phyloP scores from a whole-genome alignment of 495 filamentous ascomycete species.

The Penicillium dipodomyicola region DNA sequence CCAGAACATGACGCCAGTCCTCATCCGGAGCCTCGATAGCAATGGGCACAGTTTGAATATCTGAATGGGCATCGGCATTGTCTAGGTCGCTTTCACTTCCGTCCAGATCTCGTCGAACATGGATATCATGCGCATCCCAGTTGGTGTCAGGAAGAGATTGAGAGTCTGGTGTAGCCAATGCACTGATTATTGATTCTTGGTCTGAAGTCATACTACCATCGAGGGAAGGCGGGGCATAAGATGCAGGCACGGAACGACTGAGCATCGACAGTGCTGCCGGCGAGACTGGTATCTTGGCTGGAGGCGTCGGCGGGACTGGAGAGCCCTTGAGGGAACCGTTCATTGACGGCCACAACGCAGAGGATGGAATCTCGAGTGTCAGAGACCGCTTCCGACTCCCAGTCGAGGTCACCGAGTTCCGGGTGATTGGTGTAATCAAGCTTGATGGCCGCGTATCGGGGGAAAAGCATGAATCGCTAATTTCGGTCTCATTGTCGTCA shows the following conservation, averaged over 20 bases:
- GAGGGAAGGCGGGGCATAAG: conserved; percentile 80
- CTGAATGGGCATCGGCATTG: conserved; percentile 7
- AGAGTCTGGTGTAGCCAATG: conserved; percentile 75
- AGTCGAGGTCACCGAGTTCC: conserved; percentile 41
- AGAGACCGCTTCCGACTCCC: conserved; percentile 55
- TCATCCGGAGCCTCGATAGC: conserved; percentile 36
- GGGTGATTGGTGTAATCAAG: conserved; percentile 38
- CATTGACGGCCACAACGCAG: conserved; percentile 56
- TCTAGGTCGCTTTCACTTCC: conserved; percentile 24
- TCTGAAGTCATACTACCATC: conserved; percentile 86
- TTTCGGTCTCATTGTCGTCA: conserved; percentile 37
- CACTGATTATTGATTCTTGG: conserved; percentile 73
- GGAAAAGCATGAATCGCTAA: conserved; percentile 49
- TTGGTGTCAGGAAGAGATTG: conserved; percentile 53
- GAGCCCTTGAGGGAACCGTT: conserved; percentile 56
- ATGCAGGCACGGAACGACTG: conserved; percentile 62
- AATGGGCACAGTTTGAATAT: conserved; percentile 35
- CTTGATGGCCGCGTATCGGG: conserved; percentile 43
- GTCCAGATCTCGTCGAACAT: conserved; percentile 33
- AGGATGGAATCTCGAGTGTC: conserved; percentile 70
- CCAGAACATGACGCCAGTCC: conserved; percentile 42
- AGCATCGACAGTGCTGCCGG: conserved; percentile 69
- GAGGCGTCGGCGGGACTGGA: conserved; percentile 73
- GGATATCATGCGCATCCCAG: conserved; percentile 39
- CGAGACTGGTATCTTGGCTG: conserved; percentile 73